phyloP scores from a whole-genome alignment of 208 protist species.

The Trypanosoma mega region DNA sequence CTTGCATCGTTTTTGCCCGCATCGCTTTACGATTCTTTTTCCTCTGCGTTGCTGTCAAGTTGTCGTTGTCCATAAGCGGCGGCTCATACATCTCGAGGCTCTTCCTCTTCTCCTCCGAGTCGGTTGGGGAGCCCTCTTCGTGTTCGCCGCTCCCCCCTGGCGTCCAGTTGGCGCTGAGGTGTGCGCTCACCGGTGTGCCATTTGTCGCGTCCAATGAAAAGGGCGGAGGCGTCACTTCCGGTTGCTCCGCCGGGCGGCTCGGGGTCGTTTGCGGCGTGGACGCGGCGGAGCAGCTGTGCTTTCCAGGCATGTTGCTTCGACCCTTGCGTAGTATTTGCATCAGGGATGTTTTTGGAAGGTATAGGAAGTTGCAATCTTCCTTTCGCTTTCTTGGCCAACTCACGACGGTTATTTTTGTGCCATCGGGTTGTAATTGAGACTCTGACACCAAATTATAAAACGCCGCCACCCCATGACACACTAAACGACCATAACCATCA shows the following conservation, averaged over 20 bases:
- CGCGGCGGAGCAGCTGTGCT: conserved; percentile 39
- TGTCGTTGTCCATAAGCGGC: not conserved
- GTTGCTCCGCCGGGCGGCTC: not conserved
- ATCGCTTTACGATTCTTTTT: conserved; percentile 23
- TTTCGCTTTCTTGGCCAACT: conserved; percentile 53
- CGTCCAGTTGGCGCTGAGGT: not conserved
- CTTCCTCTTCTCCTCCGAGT: not conserved
- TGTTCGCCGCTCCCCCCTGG: too few species aligned
- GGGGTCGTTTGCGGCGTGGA: conserved; percentile 43
- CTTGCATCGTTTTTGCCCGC: not conserved
- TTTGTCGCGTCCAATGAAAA: conserved; percentile 11
- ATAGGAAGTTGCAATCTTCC: conserved; percentile 26
- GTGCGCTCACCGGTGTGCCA: not conserved
- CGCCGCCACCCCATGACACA: conserved; percentile 82
- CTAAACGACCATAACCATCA: conserved; percentile 83
- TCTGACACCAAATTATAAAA: conserved; percentile 81
- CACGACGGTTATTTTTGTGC: conserved; percentile 74
- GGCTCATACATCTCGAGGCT: conserved; percentile 12
- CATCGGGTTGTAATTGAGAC: conserved; percentile 43
- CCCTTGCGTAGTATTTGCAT: conserved; percentile 56
- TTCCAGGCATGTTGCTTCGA: conserved; percentile 36
- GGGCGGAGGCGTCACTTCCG: not conserved
- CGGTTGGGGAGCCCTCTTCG: too few species aligned
- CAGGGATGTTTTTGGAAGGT: conserved; percentile 59
- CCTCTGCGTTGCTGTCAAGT: conserved; percentile 14